Evolutionary conservation across 305 asterid species (phyloP).

Genomic region (Rubia balearica): DNA sequence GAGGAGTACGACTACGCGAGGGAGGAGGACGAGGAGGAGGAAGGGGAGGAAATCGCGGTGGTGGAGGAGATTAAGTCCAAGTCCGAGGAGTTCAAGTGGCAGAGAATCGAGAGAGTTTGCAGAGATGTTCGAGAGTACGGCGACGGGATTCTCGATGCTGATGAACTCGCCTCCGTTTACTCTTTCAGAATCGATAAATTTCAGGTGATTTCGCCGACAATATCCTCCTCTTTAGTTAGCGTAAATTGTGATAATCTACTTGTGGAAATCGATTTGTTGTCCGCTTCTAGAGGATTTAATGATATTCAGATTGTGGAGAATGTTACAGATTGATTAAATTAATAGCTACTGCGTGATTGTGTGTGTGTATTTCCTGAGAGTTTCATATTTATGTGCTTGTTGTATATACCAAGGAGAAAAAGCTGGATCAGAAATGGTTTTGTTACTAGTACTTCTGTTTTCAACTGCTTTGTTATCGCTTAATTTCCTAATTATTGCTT

Average conservation of each 20-base stretch:
- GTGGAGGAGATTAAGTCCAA: slow-evolving; percentile 28
- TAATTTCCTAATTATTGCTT: too few species aligned
- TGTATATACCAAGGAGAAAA: background rate
- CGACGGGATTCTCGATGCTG: slow-evolving; percentile 66
- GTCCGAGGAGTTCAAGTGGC: slow-evolving; percentile 79
- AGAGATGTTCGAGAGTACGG: slow-evolving; percentile 90
- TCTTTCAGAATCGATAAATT: slow-evolving; percentile 88
- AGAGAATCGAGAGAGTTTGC: slow-evolving; percentile 80
- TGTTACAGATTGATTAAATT: background rate
- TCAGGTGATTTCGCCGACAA: slow-evolving; percentile 42
- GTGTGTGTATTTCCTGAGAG: background rate
- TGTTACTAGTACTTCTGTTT: background rate
- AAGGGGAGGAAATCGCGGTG: slow-evolving; percentile 19
- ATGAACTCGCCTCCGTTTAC: slow-evolving; percentile 84
- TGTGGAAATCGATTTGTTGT: background rate
- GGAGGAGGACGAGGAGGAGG: slow-evolving; percentile 34
- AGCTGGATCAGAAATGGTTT: background rate
- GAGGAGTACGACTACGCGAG: slow-evolving; percentile 49
- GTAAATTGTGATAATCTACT: background rate
- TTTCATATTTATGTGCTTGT: background rate
- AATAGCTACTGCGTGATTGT: background rate
- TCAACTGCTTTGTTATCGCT: background rate
- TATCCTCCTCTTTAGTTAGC: too few species aligned
- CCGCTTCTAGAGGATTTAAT: background rate
- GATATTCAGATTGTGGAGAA: background rate